Percentiles rank a stretch among this genome's conserved stretches.
Evolutionary conservation across 2,329 filamentous ascomycete species (phyloP).

Genomic region (Colletotrichum somersetense): DNA sequence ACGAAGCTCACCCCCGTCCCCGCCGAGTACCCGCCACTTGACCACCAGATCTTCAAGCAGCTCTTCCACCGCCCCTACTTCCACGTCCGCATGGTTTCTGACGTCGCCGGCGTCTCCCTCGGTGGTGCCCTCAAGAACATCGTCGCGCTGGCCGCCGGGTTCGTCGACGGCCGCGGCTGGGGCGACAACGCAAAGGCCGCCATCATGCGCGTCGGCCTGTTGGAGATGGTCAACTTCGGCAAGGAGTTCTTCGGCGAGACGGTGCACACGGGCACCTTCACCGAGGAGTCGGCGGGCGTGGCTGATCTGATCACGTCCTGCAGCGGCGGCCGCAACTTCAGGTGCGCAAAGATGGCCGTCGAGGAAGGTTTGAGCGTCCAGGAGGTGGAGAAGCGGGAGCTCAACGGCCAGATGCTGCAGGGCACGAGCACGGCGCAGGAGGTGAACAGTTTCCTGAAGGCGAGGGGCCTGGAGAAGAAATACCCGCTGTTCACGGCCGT

Average conservation of each 20-base stretch:
- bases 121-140: constrained; percentile 97
- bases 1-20: constrained; percentile 82
- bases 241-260: constrained; percentile 91
- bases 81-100: constrained; percentile 92
- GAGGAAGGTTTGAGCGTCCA: constrained; percentile 83
- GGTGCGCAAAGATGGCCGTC: constrained; percentile 90
- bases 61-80: constrained; percentile 98
- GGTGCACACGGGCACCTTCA: constrained; percentile 87
- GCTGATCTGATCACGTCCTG: constrained; percentile 97
- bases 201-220: constrained; percentile 93
- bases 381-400: constrained; percentile 88
- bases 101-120: constrained; percentile 97
- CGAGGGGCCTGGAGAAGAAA: constrained; percentile 80
- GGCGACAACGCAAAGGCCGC: constrained; percentile 99
- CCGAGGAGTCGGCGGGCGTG: constrained; percentile 95
- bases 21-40: constrained; percentile 84
- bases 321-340: constrained; percentile 91
- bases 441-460: constrained; percentile 89
- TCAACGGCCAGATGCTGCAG: constrained; percentile 98
- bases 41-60: constrained; percentile 84
- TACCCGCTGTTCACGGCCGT: constrained; percentile 96
- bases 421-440: constrained; percentile 93
- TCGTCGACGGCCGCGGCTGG: constrained; percentile 95
- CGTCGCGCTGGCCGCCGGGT: constrained; percentile 92
- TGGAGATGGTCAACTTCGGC: constrained; percentile 97